phyloP scores from a whole-genome alignment of 805 yeast species.

The Brettanomyces custersianus region DNA sequence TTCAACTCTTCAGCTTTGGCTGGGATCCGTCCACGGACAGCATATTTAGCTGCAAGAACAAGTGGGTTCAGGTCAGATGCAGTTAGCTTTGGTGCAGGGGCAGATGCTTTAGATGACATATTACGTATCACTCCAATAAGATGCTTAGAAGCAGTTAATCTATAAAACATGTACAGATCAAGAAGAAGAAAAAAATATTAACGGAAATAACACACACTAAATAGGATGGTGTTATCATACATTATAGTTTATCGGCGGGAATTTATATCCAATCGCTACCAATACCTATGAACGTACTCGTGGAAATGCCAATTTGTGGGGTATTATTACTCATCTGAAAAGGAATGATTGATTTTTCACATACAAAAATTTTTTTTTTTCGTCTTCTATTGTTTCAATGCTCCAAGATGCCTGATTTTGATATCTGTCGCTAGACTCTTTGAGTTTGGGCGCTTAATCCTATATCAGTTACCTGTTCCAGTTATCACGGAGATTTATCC shows the following conservation, averaged over 20 bases:
- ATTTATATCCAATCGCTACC: not conserved
- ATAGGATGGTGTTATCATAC: no score
- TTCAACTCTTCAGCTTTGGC: conserved; percentile 81
- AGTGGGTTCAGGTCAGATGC: conserved; percentile 56
- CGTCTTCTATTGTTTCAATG: no score
- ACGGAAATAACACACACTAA: no score
- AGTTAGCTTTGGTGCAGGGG: conserved; percentile 28
- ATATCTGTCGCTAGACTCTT: no score
- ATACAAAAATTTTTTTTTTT: not conserved
- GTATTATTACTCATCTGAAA: no score
- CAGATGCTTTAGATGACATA: conserved; percentile 8
- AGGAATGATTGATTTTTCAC: not conserved
- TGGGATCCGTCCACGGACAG: conserved; percentile 94
- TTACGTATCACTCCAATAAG: not conserved
- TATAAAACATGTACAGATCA: not conserved
- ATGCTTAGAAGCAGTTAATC: no score
- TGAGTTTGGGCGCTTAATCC: no score
- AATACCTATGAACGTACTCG: not conserved
- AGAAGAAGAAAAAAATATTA: not conserved
- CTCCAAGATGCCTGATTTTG: no score
- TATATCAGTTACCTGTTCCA: no score
- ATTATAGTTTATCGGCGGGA: not conserved
- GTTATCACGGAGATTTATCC: no score
- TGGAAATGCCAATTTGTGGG: no score
- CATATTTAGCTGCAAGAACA: conserved; percentile 84